phyloP scores from a whole-genome alignment of 208 protist species.

The Acanthamoeba castellanii region DNA sequence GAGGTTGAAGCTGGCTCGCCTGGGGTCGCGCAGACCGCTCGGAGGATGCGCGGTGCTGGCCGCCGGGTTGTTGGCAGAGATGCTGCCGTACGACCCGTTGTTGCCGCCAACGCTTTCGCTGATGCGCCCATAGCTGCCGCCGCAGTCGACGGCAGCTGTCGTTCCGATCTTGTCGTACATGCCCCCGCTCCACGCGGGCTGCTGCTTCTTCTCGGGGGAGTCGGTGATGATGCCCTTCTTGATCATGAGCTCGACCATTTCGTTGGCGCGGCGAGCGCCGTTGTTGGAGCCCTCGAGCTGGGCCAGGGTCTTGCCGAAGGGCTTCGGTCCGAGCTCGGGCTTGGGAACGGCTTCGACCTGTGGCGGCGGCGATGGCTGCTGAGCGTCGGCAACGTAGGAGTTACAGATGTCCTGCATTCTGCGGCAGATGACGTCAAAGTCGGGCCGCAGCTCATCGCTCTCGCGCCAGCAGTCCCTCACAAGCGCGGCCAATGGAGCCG shows the following conservation, averaged over 20 bases:
- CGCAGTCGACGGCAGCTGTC: background rate
- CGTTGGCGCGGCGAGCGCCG: background rate
- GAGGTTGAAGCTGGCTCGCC: background rate
- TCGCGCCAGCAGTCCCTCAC: slow-evolving; percentile 41
- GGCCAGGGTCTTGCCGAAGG: slow-evolving; percentile 43
- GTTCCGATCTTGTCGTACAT: background rate
- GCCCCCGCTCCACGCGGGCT: background rate
- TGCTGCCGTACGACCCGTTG: background rate
- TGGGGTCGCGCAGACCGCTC: too few species aligned
- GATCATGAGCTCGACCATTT: slow-evolving; percentile 15
- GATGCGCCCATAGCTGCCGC: background rate
- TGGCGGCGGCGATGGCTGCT: background rate
- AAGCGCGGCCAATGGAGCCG: background rate
- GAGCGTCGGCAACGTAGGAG: background rate
- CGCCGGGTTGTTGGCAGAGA: background rate
- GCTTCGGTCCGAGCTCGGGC: background rate
- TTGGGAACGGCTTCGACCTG: background rate
- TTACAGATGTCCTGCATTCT: slow-evolving; percentile 16
- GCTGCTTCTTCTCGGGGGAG: background rate
- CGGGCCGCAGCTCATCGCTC: background rate
- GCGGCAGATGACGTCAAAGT: slow-evolving; percentile 34
- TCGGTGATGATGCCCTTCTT: slow-evolving; percentile 24
- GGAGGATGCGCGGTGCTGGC: too few species aligned
- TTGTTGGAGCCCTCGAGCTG: background rate
- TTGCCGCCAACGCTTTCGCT: background rate